Conservation (phyloP, 2,329 filamentous ascomycete genomes). For the Fusarium begoniae region DNA sequence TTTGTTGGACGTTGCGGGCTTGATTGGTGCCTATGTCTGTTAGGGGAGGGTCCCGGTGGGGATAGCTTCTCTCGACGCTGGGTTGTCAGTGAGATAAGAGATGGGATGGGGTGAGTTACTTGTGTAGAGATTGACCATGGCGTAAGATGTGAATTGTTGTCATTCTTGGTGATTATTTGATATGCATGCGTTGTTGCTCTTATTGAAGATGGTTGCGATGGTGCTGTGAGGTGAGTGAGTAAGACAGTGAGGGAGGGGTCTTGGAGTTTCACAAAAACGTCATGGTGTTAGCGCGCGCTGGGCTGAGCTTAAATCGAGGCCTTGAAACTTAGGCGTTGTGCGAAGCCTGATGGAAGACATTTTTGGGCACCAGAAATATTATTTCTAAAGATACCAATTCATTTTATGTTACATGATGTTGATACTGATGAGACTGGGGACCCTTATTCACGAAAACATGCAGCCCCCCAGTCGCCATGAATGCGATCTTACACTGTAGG, state of each 20-base stretch:
- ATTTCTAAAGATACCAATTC: not conserved
- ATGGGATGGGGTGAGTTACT: not conserved
- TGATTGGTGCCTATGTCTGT: constrained; percentile 21
- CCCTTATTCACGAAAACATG: no score
- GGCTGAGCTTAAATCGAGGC: not conserved
- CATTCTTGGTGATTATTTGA: not conserved
- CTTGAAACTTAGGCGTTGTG: no score
- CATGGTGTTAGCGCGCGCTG: not conserved
- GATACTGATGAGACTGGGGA: no score
- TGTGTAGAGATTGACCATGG: constrained; percentile 25
- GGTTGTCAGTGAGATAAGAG: not conserved
- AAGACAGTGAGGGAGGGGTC: not conserved
- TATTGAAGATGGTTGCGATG: not conserved
- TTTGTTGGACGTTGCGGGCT: constrained; percentile 2
- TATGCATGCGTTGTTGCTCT: not conserved
- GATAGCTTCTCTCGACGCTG: constrained; percentile 32
- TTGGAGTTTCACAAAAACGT: not conserved
- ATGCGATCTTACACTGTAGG: not conserved
- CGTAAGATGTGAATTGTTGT: constrained; percentile 20
- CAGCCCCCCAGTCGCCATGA: no score
- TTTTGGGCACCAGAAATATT: accelerated
- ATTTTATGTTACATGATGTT: no score
- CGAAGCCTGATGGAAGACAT: no score
- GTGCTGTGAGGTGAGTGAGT: not conserved
- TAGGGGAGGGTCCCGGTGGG: constrained; percentile 26